Evolutionary conservation across 2,329 filamentous ascomycete genomes (phyloP), one percentile per base, ranked within the genome.

Genomic region (Colletotrichum trifolii): DNA sequence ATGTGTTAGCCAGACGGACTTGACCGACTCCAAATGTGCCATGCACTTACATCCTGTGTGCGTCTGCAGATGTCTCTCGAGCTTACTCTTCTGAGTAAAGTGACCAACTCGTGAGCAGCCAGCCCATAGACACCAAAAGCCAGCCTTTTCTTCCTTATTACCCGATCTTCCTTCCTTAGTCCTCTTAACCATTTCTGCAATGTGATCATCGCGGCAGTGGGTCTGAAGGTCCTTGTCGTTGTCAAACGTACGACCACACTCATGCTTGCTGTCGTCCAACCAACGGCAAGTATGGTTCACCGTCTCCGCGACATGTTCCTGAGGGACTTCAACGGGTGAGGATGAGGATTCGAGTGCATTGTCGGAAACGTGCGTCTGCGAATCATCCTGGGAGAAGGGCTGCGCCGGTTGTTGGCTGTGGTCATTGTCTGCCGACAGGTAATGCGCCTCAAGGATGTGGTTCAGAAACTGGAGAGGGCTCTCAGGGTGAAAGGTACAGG

Each of bases 41-140:
- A 36, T 6, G 4, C 50, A 79, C 86, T 79, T 77, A 88, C 86
- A 86, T 55, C 86, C 86, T 13, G 88, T 90, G 72, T 91, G 88
- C 2, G 85, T 87, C 69, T 89, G 87, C 74, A 90, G 82, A 70
- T 91, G 88, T 48, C 88, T 80, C 68, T 89, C 87, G 15, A 90
- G 79, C 71, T 91, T 90, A 72, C 86, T 87, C 70, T 85, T 81
- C 70, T 88, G 86, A 2, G 80, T 81, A 67, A 89, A 89, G 13
- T 83, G 81, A 5, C 79, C 79, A 40, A 82, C 77, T 40, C 87
- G 83, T 39, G 77, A 78, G 73, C 88, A 91, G 46, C 79, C 81
- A 12, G 80, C 74, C 88, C 88, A 90, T 45, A 76, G 77, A 70
- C 86, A 89, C n/a, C 76, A 72, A 63, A 84, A 87, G 2, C 84